Base-by-base conservation (phyloP, 2,329 filamentous ascomycete genomes). In the Trichophyton rubrum region DNA sequence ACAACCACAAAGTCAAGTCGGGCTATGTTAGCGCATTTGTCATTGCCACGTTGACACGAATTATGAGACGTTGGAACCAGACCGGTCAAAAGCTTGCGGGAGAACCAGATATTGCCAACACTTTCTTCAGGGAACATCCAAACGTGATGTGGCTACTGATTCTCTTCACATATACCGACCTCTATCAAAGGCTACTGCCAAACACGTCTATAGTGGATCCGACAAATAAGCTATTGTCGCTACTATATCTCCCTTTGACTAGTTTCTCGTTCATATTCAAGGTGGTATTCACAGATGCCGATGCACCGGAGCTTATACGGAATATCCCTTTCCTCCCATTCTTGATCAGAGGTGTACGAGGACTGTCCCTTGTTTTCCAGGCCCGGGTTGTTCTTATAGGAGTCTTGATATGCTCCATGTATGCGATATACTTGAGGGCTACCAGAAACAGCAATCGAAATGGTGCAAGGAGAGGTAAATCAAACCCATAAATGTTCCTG, bases 11-110 rank as follows among this genome's bases (percentile, higher is more conserved):
- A 9, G 6, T 59, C 68, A 7, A 62, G 57, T 15, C 58, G 65
- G 22, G 35, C 11, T 58, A 58, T 65, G 60, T 47, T 66, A 33
- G 60, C 60, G 61, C 62, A 56, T 30, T 81, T 13, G 67, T 80
- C 35, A 77, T 88, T 0, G 77, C 92, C 6, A 68, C 79, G 1
- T 74, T 83, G 6, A 81, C 89, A 59, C 82, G 91, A 40, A 67
- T 95, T 1, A 76, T 85, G 41, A 79, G 89, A 49, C 82, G 87
- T 60, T 99, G 92, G 92, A 97, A 97, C 69, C 93, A 97, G 72
- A 97, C 93, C 0, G 93, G 93, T 3, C 92, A 97, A 70, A 99
- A 99, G 72, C 91, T 90, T 67, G 87, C 93, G 1, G 91, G 91
- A n/a, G 87, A 86, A 43, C 84, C 90, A 27, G 93, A 97, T 68